Conservation (phyloP, 306 rosid species). For the Sindora glabra region DNA sequence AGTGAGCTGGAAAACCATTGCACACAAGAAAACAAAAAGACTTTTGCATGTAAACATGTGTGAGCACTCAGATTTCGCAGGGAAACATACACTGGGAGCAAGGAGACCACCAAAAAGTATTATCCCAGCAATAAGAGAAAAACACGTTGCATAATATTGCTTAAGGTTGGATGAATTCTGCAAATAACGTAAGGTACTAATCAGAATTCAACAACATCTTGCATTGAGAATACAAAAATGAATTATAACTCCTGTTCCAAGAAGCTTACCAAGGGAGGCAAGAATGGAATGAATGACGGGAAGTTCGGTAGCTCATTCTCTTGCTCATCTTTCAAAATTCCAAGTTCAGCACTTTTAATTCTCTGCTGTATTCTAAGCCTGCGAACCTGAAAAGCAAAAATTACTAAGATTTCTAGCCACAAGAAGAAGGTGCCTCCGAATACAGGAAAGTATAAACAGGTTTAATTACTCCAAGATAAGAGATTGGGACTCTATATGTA, state of each 20-base stretch:
- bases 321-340: conserved; percentile 48
- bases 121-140: conserved; percentile 72
- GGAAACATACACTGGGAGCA: conserved; percentile 73
- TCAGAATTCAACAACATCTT: conserved; percentile 5
- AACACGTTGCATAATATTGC: conserved; percentile 81
- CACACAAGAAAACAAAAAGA: not conserved
- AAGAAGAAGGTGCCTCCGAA: not conserved
- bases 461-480: not conserved
- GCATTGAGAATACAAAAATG: not conserved
- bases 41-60: not conserved
- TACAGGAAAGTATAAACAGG: not conserved
- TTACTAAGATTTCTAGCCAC: not conserved
- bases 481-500: no score
- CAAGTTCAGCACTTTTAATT: conserved; percentile 71
- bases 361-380: conserved; percentile 94
- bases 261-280: conserved; percentile 87
- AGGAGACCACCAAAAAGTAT: conserved; percentile 91
- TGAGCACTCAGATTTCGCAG: not conserved
- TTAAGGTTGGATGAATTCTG: conserved; percentile 83
- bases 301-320: conserved; percentile 89
- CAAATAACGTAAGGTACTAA: conserved; percentile 26
- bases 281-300: conserved; percentile 93
- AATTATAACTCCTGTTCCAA: not conserved
- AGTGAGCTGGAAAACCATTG: not conserved
- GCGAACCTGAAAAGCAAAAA: conserved; percentile 64